Evolutionary conservation across 768 basidiomycete species (phyloP).

Genomic region (Boletus rex-veris): DNA sequence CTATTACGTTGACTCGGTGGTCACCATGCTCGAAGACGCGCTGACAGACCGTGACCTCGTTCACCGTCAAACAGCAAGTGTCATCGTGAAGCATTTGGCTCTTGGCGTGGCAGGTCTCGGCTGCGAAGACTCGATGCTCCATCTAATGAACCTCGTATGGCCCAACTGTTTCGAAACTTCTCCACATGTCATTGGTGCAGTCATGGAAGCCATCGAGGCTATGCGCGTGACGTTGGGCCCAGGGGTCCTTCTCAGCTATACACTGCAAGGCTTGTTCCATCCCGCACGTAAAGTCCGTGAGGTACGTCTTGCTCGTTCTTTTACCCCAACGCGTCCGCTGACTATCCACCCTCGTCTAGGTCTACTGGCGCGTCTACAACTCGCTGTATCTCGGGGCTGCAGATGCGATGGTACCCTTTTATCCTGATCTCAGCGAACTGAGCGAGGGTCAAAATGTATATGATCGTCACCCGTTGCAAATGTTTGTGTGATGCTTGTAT

Average conservation of each 20-base stretch:
- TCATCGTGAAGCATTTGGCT: conserved; percentile 97
- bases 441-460: conserved; percentile 90
- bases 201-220: conserved; percentile 97
- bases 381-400: conserved; percentile 86
- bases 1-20: conserved; percentile 95
- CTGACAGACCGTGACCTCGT: conserved; percentile 97
- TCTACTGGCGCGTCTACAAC: conserved; percentile 96
- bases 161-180: conserved; percentile 99
- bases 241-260: conserved; percentile 87
- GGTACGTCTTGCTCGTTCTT: conserved; percentile 42
- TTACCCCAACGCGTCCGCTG: neutral
- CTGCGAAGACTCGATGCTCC: conserved; percentile 96
- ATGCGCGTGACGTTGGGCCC: conserved; percentile 97
- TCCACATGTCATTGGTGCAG: conserved; percentile 96
- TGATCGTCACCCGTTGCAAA: conserved; percentile 79
- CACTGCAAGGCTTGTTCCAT: conserved; percentile 94
- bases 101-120: conserved; percentile 96
- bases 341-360: conserved; percentile 29
- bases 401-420: conserved; percentile 93
- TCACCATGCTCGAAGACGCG: conserved; percentile 97
- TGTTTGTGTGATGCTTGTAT: conserved; percentile 59
- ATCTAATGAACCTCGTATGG: conserved; percentile 98
- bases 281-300: conserved; percentile 96
- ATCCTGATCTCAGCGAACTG: conserved; percentile 85
- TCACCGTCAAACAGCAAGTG: conserved; percentile 95